Evolutionary conservation across 805 yeast species (phyloP).

Genomic region (Candida caryicola): DNA sequence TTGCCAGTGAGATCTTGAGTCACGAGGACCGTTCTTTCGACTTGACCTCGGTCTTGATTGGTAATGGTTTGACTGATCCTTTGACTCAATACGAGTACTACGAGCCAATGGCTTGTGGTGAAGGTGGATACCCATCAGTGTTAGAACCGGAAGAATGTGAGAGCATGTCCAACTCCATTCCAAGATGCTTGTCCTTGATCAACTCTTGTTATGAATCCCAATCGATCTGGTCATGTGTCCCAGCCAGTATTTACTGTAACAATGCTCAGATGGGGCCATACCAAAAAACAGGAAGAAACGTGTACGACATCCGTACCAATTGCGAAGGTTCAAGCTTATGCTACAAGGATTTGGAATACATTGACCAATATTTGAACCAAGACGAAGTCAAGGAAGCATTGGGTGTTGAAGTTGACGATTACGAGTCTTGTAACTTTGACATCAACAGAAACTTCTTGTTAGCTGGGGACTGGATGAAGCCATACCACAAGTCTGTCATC

Average conservation of each 20-base stretch:
- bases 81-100: slow-evolving; percentile 73
- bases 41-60: slow-evolving; percentile 78
- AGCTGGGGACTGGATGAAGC: slow-evolving; percentile 91
- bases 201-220: slow-evolving; percentile 74
- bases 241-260: slow-evolving; percentile 89
- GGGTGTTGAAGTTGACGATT: slow-evolving; percentile 86
- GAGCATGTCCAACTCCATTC: slow-evolving; percentile 56
- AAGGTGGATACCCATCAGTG: slow-evolving; percentile 79
- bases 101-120: slow-evolving; percentile 92
- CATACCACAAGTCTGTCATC: slow-evolving; percentile 59
- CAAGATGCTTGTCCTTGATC: slow-evolving; percentile 75
- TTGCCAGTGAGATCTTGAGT: slow-evolving; percentile 74
- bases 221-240: slow-evolving; percentile 82
- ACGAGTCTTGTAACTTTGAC: slow-evolving; percentile 72
- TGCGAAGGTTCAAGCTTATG: slow-evolving; percentile 74
- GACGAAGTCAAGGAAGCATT: slow-evolving; percentile 74
- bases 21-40: slow-evolving; percentile 56
- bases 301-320: slow-evolving; percentile 79
- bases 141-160: slow-evolving; percentile 68
- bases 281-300: slow-evolving; percentile 76
- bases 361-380: slow-evolving; percentile 75
- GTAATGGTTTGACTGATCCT: slow-evolving; percentile 91
- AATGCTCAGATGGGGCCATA: slow-evolving; percentile 64
- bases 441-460: slow-evolving; percentile 77
- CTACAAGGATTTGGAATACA: slow-evolving; percentile 72